phyloP scores from a whole-genome alignment of 2,329 filamentous ascomycete genomes.

The Colletotrichum sp. region DNA sequence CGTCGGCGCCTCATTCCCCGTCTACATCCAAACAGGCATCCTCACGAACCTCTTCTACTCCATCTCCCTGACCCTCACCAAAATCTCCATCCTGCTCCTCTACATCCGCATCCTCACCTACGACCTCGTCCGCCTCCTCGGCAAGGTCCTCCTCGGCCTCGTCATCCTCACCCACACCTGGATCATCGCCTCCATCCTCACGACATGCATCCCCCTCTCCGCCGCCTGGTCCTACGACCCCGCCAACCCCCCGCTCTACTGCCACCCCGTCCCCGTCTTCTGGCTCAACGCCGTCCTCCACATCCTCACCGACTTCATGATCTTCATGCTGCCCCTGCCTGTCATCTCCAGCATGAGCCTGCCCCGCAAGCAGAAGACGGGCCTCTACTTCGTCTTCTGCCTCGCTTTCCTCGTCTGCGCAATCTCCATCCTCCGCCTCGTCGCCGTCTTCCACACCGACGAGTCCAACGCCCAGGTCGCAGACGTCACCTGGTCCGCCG shows the following conservation, averaged over 20 bases:
- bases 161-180: constrained; percentile 25
- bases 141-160: constrained; percentile 22
- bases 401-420: constrained; percentile 45
- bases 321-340: constrained; percentile 41
- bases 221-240: constrained; percentile 22
- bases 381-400: constrained; percentile 40
- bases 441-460: constrained; percentile 27
- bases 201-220: constrained; percentile 24
- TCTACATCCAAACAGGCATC: constrained; percentile 12
- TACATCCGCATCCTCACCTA: constrained; percentile 29
- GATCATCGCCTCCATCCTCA: constrained; percentile 25
- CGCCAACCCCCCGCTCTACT: not conserved
- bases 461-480: not conserved
- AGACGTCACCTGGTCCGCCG: constrained; percentile 32
- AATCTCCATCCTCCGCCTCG: constrained; percentile 37
- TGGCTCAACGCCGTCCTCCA: constrained; percentile 28
- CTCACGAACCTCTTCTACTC: constrained; percentile 23
- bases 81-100: constrained; percentile 26
- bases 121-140: constrained; percentile 27
- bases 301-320: constrained; percentile 28
- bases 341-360: constrained; percentile 49
- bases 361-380: constrained; percentile 44
- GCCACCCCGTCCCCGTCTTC: constrained; percentile 25
- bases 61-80: constrained; percentile 24
- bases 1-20: not conserved